Base-by-base conservation (phyloP, 768 basidiomycete genomes). In the Podaxis carcinomalis region DNA sequence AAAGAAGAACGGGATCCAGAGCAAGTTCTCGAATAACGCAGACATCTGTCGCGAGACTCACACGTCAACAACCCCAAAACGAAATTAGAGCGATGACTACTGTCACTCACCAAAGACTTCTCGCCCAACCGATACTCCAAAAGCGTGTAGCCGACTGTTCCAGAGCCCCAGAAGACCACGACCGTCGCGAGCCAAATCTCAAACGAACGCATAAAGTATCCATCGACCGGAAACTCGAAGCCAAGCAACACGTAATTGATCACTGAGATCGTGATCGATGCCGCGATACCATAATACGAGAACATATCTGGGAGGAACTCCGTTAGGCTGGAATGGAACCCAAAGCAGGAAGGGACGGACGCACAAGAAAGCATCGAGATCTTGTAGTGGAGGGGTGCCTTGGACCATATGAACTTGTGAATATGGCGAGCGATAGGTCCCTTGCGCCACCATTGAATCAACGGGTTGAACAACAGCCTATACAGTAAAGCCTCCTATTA, bases 401-500 rank as follows among this genome's bases (percentile, higher is more conserved):
- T 74, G 0, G 83, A 86, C 90, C 90, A 92, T 59, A 92, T 69
- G 73, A 92, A 92, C 57, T 70, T 77, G 66, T 87, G 87, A n/a
- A 92, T 83, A 69, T 89, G 88, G 52, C 77, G 73, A 40, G 86
- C 88, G 69, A 96, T 85, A 1, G 93, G 93, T 0, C 93, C 93
- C 58, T 80, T 80, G 42, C 79, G 74, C 79, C 82, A 86, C 93
- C 92, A 95, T 51, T 87, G 73, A 36, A 83, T 75, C 57, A 95
- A 64, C 1, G 93, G 94, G 68, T 93, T 87, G 80, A 95, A 94
- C 39, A 94, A 77, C 55, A 95, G 77, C 72, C 87, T 87, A 63
- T 72, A 71, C 50, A 54, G 58, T 10, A 16, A 42, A 55, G 25
- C 35, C 51, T 72, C 68, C 68, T 73, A n/a, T 32, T 32, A 32